Base-by-base conservation (phyloP, 768 basidiomycete species). In the Suillus paluster region DNA sequence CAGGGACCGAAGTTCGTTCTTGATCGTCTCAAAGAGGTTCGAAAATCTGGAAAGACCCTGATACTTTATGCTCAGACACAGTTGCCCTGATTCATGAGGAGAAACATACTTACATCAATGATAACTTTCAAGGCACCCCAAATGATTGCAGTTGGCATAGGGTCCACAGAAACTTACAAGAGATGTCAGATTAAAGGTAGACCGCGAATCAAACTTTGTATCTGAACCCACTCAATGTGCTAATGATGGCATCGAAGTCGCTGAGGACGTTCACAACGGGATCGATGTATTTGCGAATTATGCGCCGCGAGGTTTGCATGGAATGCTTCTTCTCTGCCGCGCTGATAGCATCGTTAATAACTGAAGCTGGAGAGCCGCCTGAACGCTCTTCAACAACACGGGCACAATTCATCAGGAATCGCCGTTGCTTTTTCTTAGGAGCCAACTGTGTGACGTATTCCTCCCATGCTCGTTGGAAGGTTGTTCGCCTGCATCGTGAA, bases 1-100 rank as follows among this genome's bases (percentile, higher is more conserved):
- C 4, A 72, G 66, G 10, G 36, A 41, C 17, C 30, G 23, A 7
- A 72, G 48, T n/a, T 72, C 57, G 4, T 48, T 49, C 34, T 62
- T 62, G 36, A 72, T 72, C 8, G 45, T 68, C 2, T 72, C 71
- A 49, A 69, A 71, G 27, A 72, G 34, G 33, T 39, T 52, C 36
- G 60, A 33, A 54, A 36, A 67, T 8, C 70, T 67, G 49, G 58
- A 39, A 12, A 49, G 49, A 23, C 65, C 64, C 66, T 71, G 60
- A 27, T 54, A n/a, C 9, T 33, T 33, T n/a, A n/a, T 4, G 30
- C 19, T 52, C 49, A 11, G 11, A 30, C 5, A 52, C 4, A 33
- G 19, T 11, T 52, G 19, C 10, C 7, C n/a, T 19, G n/a, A 44
- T 44, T 21, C 19, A 19, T 10, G 42, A 44, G 8, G 42, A n/a